Base-by-base conservation (phyloP, 1,139 yeast genomes). In the Chernovozyma sophiae-reginae region DNA sequence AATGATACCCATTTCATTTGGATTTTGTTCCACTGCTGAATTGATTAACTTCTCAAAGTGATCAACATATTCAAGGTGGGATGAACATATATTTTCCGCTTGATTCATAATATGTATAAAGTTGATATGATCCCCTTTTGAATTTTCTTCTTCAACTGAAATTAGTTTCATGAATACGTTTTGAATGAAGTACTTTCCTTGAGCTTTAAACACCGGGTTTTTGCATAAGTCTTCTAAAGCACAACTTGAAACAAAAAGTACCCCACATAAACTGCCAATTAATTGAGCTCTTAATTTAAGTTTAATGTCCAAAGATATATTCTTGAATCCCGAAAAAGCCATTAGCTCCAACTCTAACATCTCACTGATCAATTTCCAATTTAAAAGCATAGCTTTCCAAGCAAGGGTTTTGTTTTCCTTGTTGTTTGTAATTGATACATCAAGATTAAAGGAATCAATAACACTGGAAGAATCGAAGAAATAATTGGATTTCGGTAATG, bases 401-500 rank as follows among this genome's bases (percentile, higher is more conserved):
- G 13, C 50, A 33, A 25, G 38, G 31, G 12, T 39, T 35, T 16
- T 38, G 28, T 18, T 40, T 40, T 25, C 30, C 18, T 23, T 35
- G 7, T 36, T 36, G 16, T 36, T 30, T 3, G 39, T 14, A 6
- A 34, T n/a, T 2, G 15, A 23, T 8, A 36, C 13, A 25, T 41
- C 43, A 4, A 44, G 35, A 2, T 43, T 51, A 18, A 38, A 35
- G 11, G 7, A 12, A 28, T 23, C 25, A 8, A 45, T 43, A 10
- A 45, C 50, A 19, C 15, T 19, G 23, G 25, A 27, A 17, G 16
- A 14, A 13, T 48, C 49, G n/a, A 43, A 36, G 22, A 50, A 40
- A 28, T 42, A 51, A 30, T 36, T 43, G 10, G 55, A 45, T 37
- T 53, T 60, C 1, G 69, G 48, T 12, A 61, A 40, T 3, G 69